These are phyloP conservation scores for Cantharellus anzutake DNA, from an alignment of 768 basidiomycete genomes.

Conservation along the genomic window DNA sequence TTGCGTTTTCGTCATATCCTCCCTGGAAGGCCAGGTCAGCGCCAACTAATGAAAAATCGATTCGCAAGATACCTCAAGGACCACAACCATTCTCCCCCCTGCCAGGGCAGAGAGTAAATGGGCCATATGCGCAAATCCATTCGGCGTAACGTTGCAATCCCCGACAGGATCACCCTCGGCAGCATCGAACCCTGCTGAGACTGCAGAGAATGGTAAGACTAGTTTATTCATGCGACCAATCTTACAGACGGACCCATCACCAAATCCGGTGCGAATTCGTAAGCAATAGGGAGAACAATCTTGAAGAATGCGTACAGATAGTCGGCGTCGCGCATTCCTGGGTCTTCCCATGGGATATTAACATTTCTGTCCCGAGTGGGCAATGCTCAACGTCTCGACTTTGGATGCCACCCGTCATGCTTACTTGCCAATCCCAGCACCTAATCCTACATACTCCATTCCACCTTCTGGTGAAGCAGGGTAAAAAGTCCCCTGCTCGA, in stretches of 20 bases:
- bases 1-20: constrained; percentile 83
- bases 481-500: constrained; percentile 82
- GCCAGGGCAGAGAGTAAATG: constrained; percentile 87
- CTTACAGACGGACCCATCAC: constrained; percentile 59
- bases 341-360: constrained; percentile 85
- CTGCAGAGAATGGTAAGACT: constrained; percentile 26
- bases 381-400: not conserved
- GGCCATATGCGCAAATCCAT: constrained; percentile 96
- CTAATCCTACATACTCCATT: constrained; percentile 71
- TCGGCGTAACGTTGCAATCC: constrained; percentile 75
- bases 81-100: constrained; percentile 74
- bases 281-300: constrained; percentile 89
- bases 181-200: constrained; percentile 96
- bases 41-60: not conserved
- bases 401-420: constrained; percentile 14
- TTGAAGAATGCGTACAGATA: constrained; percentile 94
- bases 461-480: constrained; percentile 84
- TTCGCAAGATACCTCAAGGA: constrained; percentile 52
- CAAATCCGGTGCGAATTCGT: constrained; percentile 90
- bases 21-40: constrained; percentile 33
- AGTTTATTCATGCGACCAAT: not conserved
- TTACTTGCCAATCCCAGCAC: constrained; percentile 69
- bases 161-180: constrained; percentile 86
- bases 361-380: constrained; percentile 42
- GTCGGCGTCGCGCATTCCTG: constrained; percentile 84